Evolutionary conservation across 2,329 filamentous ascomycete species (phyloP), one percentile per base, ranked within the genome.

Genomic region (Pestalotiopsis sp.): DNA sequence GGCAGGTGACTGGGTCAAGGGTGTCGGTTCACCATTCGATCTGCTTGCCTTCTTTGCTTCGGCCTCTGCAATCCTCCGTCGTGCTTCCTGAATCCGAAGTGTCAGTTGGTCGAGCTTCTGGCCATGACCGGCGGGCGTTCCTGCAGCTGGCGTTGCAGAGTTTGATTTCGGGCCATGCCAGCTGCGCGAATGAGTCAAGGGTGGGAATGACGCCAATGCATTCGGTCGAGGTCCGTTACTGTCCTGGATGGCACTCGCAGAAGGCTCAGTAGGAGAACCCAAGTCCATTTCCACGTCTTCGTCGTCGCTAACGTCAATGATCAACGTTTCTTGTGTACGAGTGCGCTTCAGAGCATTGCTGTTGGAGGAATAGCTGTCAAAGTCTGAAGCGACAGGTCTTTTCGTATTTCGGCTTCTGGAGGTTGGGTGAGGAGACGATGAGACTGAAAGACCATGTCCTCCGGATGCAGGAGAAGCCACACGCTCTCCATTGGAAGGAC

Each of bases 251-350:
- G 79, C 74, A 17, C 79, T 76, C 27, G 55, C 66, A 17, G 79
- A 73, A 3, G 81, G 81, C 25, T 86, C 83, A 36, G 79, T 81
- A 11, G 83, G 85, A 61, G 86, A 88, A 31, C 88, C 88, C 27
- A 91, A 84, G 41, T 92, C 91, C 89, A 91, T 92, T 68, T 90
- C 90, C 61, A 90, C 85, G 71, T 90, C 88, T 67, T 89, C 88
- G 64, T 84, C 88, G 36, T 97, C 95, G 76, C 93, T 97, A 52
- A 97, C 91, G 72, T 97, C 89, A 72, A 97, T 97, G 52, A 97
- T 88, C 65, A 97, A 87, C 2, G 87, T 77, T 38, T 79, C 76
- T 27, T 78, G 73, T 4, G 75, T 79, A 87, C 64, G 90, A 85
- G 27, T 91, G 63, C 91, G 88, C 73, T 92, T 93, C 17, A 79